Conservation (phyloP, 169 alveolate genomes). For the Cryptosporidium viatorum region DNA sequence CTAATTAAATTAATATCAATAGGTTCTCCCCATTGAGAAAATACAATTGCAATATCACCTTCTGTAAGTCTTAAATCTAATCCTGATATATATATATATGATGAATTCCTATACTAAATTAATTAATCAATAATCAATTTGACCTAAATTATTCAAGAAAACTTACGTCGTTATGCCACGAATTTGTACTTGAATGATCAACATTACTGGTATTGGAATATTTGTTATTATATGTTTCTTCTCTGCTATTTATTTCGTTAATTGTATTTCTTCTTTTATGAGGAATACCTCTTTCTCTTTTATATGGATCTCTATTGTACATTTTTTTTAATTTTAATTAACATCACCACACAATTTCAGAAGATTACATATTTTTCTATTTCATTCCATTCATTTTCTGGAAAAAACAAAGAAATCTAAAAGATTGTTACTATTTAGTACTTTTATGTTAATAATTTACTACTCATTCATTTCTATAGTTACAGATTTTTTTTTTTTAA, state of each 20-base stretch:
- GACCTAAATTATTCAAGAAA: not conserved
- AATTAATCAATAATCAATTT: not conserved
- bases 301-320: not conserved
- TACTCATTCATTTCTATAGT: not conserved
- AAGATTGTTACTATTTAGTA: not conserved
- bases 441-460: too few relatives aligned
- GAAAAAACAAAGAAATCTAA: too few relatives aligned
- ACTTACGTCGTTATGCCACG: conserved; percentile 55
- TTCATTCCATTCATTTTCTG: not conserved
- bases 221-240: not conserved
- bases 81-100: conserved; percentile 89
- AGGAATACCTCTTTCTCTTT: not conserved
- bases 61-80: conserved; percentile 94
- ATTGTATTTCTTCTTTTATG: not conserved
- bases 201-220: not conserved
- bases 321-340: not conserved
- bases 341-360: not conserved
- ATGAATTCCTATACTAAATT: conserved; percentile 81
- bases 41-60: conserved; percentile 97
- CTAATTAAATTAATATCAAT: conserved; percentile 95
- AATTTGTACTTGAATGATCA: not conserved
- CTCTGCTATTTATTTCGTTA: not conserved
- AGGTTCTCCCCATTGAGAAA: conserved; percentile 98
- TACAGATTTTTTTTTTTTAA: not conserved
- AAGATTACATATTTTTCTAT: too few relatives aligned